Conservation (phyloP, 495 filamentous ascomycete species). For the Aspergillus campestris region DNA sequence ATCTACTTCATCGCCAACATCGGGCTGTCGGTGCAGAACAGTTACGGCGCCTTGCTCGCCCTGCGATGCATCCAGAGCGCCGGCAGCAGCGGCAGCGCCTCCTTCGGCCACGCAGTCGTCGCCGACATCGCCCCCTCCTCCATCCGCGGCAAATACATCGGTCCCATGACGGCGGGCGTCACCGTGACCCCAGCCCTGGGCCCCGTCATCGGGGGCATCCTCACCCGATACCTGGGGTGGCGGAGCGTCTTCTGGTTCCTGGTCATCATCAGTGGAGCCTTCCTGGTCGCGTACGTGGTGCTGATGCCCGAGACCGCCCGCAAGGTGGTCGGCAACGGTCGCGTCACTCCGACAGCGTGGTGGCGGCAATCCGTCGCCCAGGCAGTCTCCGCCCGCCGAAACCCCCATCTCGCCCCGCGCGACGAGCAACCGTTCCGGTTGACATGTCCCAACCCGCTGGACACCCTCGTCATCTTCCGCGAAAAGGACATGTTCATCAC, state of each 20-base stretch:
- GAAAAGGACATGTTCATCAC: conserved; percentile 10
- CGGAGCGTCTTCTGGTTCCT: conserved; percentile 69
- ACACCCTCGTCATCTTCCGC: too few relatives aligned
- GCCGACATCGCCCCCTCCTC: conserved; percentile 33
- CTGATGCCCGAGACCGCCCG: conserved; percentile 37
- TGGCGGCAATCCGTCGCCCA: conserved; percentile 1
- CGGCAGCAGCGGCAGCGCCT: conserved; percentile 38
- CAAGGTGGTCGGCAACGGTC: conserved; percentile 41
- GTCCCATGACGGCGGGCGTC: conserved; percentile 19
- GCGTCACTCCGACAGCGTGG: conserved; percentile 28
- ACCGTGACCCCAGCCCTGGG: conserved; percentile 45
- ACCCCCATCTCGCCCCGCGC: background rate
- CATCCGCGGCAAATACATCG: conserved; percentile 41
- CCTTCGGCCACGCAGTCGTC: conserved; percentile 31
- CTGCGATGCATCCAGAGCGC: conserved; percentile 42
- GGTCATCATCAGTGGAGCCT: conserved; percentile 44
- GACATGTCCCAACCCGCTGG: too few relatives aligned
- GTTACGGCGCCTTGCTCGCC: conserved; percentile 38
- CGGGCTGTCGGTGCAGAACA: conserved; percentile 36
- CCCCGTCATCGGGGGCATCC: conserved; percentile 56
- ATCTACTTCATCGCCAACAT: conserved; percentile 41
- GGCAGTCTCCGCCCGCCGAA: conserved; percentile 3
- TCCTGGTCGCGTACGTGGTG: conserved; percentile 19
- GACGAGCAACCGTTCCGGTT: background rate
- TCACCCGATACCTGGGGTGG: conserved; percentile 61